Evolutionary conservation across 148 eudicot species (phyloP).

Genomic region (Beta vulgaris): DNA sequence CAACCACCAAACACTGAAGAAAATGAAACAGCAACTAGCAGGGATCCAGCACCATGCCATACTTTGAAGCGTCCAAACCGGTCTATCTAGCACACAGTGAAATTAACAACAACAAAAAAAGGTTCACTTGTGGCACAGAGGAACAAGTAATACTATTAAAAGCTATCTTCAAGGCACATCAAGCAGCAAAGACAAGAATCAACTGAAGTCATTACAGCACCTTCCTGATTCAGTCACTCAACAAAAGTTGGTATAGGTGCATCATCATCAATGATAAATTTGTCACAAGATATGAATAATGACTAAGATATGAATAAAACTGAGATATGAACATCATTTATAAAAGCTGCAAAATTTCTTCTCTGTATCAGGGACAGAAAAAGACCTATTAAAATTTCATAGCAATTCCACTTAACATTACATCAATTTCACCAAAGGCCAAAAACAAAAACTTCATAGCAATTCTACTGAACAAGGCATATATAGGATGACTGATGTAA

Average conservation of each 20-base stretch:
- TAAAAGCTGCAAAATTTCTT: neutral
- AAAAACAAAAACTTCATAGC: neutral
- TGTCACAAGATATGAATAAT: neutral
- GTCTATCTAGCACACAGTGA: slow-evolving; percentile 63
- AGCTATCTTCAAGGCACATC: neutral
- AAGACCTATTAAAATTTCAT: neutral
- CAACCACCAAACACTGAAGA: slow-evolving; percentile 98
- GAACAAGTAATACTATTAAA: neutral
- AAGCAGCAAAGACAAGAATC: neutral
- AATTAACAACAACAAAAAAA: slow-evolving; percentile 7
- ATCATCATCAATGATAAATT: neutral
- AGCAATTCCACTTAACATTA: neutral
- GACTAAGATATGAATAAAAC: neutral
- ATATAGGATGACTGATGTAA: neutral
- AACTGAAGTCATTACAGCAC: neutral
- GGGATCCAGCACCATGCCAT: slow-evolving; percentile 94
- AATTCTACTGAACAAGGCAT: neutral
- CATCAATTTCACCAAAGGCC: neutral
- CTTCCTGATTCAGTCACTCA: neutral
- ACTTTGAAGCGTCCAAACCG: slow-evolving; percentile 87
- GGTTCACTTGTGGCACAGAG: neutral
- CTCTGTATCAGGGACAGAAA: neutral
- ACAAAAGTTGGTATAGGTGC: neutral
- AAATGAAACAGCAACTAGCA: slow-evolving; percentile 84
- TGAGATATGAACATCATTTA: neutral